These are phyloP conservation scores for Polymyxa betae DNA, from an alignment of 208 protist species.

Conservation along the genomic window DNA sequence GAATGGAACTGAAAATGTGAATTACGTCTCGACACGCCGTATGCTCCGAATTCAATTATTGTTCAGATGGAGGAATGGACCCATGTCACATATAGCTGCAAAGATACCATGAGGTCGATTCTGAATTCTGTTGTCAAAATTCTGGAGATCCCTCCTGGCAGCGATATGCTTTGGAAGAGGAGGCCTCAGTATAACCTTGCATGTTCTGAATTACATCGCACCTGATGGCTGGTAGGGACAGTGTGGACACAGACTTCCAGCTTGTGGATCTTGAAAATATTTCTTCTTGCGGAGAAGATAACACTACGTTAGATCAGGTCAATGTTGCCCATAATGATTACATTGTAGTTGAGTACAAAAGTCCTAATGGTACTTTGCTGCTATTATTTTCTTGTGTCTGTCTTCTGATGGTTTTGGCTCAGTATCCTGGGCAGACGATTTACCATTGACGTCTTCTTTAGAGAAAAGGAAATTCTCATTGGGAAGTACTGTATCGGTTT, in stretches of 20 bases:
- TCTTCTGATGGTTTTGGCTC: no score
- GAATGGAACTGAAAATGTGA: no score
- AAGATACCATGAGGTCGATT: neutral
- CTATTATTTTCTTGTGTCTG: no score
- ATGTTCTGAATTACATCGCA: neutral
- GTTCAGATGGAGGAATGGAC: no score
- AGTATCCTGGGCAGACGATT: no score
- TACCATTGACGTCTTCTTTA: no score
- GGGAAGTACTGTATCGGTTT: no score
- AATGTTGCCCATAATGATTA: conserved; percentile 12
- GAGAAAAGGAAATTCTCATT: no score
- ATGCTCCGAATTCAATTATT: no score
- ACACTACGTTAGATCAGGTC: neutral
- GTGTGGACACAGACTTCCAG: neutral
- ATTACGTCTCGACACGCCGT: no score
- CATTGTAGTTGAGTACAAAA: neutral
- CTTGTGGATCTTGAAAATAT: neutral
- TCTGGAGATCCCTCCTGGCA: neutral
- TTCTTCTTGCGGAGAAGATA: neutral
- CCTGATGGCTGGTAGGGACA: neutral
- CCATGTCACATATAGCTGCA: conserved; percentile 14
- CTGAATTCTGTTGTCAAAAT: neutral
- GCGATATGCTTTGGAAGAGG: neutral
- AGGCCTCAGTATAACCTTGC: neutral
- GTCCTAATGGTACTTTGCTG: neutral